phyloP scores from a whole-genome alignment of 2,329 filamentous ascomycete genomes.

The Stachybotrys chlorohalonatus region DNA sequence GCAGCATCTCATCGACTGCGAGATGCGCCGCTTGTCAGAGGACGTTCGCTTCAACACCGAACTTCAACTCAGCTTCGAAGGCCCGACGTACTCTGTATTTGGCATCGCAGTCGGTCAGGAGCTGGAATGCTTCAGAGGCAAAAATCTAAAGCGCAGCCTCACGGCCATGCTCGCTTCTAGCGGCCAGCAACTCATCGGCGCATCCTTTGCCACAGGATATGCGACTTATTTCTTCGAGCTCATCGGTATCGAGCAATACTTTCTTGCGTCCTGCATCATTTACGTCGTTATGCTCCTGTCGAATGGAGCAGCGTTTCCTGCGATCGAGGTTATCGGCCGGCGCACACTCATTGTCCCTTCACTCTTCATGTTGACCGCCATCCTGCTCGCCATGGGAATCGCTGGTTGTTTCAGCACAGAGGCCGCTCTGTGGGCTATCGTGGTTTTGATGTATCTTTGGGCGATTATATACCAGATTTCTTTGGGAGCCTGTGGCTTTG shows the following conservation, averaged over 20 bases:
- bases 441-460: no score
- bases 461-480: constrained; percentile 2
- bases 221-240: constrained; percentile 21
- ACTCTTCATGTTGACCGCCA: not conserved
- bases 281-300: constrained; percentile 26
- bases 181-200: constrained; percentile 26
- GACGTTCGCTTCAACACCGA: constrained; percentile 18
- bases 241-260: constrained; percentile 22
- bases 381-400: constrained; percentile 1
- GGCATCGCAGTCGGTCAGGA: no score
- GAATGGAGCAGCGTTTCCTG: constrained; percentile 19
- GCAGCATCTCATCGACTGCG: constrained; percentile 4
- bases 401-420: not conserved
- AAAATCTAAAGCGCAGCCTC: constrained; percentile 21
- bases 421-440: not conserved
- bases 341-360: no score
- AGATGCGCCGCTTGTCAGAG: constrained; percentile 9
- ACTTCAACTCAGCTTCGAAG: constrained; percentile 2
- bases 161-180: constrained; percentile 22
- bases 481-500: constrained; percentile 2
- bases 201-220: constrained; percentile 26
- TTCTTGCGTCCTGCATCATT: constrained; percentile 19
- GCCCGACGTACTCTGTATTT: not conserved
- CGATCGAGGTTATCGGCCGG: no score
- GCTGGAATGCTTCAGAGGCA: constrained; percentile 16